Conservation (phyloP, 495 filamentous ascomycete species). For the Paragyromitra xinjiangensis region DNA sequence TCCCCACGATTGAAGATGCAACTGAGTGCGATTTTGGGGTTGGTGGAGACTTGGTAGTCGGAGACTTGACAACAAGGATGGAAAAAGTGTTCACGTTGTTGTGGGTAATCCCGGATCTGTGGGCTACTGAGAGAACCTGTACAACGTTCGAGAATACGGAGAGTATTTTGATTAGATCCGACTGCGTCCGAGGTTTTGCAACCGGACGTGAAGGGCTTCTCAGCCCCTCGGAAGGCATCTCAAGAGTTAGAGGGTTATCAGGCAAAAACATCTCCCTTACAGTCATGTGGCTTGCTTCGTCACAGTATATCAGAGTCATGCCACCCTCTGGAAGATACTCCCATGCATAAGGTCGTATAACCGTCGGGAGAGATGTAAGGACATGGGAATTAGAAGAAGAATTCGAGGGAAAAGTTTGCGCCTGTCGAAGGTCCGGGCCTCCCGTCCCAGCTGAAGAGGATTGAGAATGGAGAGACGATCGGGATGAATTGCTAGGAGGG, state of each 20-base stretch:
- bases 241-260: conserved; percentile 44
- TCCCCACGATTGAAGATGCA: conserved; percentile 47
- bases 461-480: conserved; percentile 31
- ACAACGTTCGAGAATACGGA: conserved; percentile 57
- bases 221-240: conserved; percentile 9
- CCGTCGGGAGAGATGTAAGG: conserved; percentile 40
- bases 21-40: neutral
- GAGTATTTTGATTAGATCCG: conserved; percentile 56
- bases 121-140: conserved; percentile 53
- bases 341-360: conserved; percentile 56
- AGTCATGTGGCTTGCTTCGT: conserved; percentile 50
- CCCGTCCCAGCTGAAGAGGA: conserved; percentile 7
- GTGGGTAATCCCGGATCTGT: conserved; percentile 54
- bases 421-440: conserved; percentile 11
- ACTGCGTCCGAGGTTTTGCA: conserved; percentile 55
- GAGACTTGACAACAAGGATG: conserved; percentile 45
- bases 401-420: conserved; percentile 12
- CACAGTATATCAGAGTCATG: conserved; percentile 53
- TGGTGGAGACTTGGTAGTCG: conserved; percentile 7
- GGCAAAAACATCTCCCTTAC: conserved; percentile 56
- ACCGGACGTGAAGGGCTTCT: conserved; percentile 40
- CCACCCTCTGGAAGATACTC: conserved; percentile 57
- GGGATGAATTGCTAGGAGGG: conserved; percentile 18
- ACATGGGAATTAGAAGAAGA: neutral
- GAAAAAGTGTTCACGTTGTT: conserved; percentile 57